Percentiles rank a stretch among this genome's conserved stretches.
Conservation (phyloP, 257 asterid species). For the Scutellaria minor region DNA sequence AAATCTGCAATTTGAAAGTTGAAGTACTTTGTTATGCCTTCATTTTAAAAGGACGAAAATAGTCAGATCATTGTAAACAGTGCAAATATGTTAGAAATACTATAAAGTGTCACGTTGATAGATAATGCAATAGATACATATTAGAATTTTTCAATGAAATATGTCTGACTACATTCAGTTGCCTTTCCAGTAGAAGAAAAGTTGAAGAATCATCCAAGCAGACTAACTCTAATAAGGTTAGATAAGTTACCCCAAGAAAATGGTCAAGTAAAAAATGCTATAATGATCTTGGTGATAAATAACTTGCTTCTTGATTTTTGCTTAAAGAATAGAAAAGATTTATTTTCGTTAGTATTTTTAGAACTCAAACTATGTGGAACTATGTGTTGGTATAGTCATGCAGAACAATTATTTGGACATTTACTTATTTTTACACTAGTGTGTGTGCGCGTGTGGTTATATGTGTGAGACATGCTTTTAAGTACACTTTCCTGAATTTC, state of each 20-base stretch:
- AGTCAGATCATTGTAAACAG: neutral
- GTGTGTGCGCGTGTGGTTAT: neutral
- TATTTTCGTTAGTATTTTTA: neutral
- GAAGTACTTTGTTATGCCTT: conserved; percentile 33
- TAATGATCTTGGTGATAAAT: neutral
- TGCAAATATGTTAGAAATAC: conserved; percentile 4
- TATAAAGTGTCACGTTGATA: neutral
- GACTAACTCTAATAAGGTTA: neutral
- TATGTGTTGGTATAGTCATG: too few relatives aligned
- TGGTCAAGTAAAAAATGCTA: neutral
- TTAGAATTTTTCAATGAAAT: neutral
- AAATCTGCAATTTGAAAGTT: conserved; percentile 55
- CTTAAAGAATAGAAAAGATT: neutral
- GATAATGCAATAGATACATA: neutral
- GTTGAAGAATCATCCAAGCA: neutral
- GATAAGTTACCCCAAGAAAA: too few relatives aligned
- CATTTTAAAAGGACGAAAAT: neutral
- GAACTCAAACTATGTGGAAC: neutral
- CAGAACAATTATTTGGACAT: neutral
- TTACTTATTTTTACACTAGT: neutral
- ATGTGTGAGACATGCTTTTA: neutral
- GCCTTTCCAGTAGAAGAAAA: neutral
- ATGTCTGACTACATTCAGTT: neutral
- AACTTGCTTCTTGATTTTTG: neutral
- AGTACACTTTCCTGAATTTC: neutral